These are phyloP conservation scores for Candida mattraensis DNA, from an alignment of 805 yeast species.

Conservation along the genomic window DNA sequence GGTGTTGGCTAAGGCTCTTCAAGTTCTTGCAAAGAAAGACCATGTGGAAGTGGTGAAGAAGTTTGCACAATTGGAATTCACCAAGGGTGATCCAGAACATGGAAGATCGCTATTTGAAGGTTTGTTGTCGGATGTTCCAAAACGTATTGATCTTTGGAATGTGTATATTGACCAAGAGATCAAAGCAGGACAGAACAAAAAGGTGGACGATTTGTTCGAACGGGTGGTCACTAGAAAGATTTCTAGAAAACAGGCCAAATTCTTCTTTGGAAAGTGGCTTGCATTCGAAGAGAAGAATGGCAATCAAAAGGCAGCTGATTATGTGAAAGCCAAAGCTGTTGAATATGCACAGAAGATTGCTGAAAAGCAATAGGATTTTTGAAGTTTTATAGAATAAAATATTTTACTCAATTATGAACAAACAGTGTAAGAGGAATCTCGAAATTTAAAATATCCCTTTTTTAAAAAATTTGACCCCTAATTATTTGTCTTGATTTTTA, in stretches of 20 bases:
- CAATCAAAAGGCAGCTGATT: slow-evolving; percentile 70
- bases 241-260: slow-evolving; percentile 86
- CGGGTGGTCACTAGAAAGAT: slow-evolving; percentile 69
- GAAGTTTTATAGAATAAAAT: slow-evolving; percentile 3
- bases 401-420: slow-evolving; percentile 1
- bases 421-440: not conserved
- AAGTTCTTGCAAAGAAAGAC: slow-evolving; percentile 64
- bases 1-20: slow-evolving; percentile 72
- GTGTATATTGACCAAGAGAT: slow-evolving; percentile 93
- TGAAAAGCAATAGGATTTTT: slow-evolving; percentile 12
- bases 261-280: slow-evolving; percentile 92
- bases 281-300: slow-evolving; percentile 67
- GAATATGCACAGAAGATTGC: slow-evolving; percentile 49
- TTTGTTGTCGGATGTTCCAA: slow-evolving; percentile 82
- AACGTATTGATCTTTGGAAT: slow-evolving; percentile 92
- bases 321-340: slow-evolving; percentile 88
- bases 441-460: not conserved
- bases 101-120: slow-evolving; percentile 96
- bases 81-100: slow-evolving; percentile 88
- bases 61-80: slow-evolving; percentile 85
- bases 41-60: slow-evolving; percentile 81
- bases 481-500: too few relatives aligned
- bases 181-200: slow-evolving; percentile 62
- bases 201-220: slow-evolving; percentile 78
- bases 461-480: not conserved